Evolutionary conservation across 2,329 filamentous ascomycete genomes (phyloP), one percentile per base, ranked within the genome.

Genomic region (Allantophomopsis lycopodina): DNA sequence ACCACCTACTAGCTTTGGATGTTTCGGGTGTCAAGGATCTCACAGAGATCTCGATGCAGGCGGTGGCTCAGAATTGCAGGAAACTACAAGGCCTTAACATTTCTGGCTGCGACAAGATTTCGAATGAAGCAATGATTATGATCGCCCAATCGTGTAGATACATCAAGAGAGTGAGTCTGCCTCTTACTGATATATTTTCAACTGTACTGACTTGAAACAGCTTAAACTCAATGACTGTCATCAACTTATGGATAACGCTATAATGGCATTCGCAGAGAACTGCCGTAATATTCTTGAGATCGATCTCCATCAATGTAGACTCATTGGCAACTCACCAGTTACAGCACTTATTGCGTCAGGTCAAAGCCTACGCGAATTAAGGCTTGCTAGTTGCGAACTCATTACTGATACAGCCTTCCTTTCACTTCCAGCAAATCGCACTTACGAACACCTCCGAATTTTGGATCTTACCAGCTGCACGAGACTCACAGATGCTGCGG

Each of bases 241-340:
- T n/a, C 83, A 94, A 59, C 66, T 95, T 28, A 86, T 82, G 32
- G 86, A 96, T 55, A 69, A 71, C 37, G 80, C 87, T 6, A 79
- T 96, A 46, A 66, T 84, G 42, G 83, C 87, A 3, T 93, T 98
- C 55, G 89, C 91, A 5, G 69, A 79, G 35, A 76, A 93, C 60
- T 95, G 89, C 57, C 84, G 79, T 11, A 89, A 94, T 48, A 87
- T 98, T 23, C 78, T 98, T 45, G 91, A 98, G 60, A 94, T 98
- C 45, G 91, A 98, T 56, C 73, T 98, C 12, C 84, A 94, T 50
- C 82, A 86, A 50, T 94, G 91, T 64, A 71, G 68, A 40, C 71
- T 78, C 35, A 77, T 98, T 48, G 83, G 83, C 45, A 91, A 93
- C 55, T 73, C 78, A 17, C 85, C 91, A 1, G 73, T 98, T 37